These are phyloP conservation scores for Pyrenochaeta sp. DNA, from an alignment of 2,329 filamentous ascomycete genomes.

Conservation along the genomic window DNA sequence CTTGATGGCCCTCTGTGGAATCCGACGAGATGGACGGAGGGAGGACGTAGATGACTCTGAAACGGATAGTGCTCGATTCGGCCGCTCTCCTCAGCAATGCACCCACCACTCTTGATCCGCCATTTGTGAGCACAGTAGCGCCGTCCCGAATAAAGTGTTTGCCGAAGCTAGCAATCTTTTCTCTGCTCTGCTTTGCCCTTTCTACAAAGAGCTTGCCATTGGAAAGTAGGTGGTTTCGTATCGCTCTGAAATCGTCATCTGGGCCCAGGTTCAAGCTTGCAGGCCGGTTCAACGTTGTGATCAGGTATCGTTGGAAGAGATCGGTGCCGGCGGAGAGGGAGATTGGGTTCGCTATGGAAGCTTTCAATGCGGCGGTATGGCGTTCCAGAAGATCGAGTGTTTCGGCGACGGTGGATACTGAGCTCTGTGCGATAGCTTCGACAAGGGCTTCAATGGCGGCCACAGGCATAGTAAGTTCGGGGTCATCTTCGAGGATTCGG, in stretches of 20 bases:
- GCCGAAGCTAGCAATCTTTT: conserved; percentile 82
- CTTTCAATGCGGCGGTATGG: conserved; percentile 80
- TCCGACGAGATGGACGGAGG: conserved; percentile 47
- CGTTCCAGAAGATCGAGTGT: conserved; percentile 85
- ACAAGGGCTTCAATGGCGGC: conserved; percentile 94
- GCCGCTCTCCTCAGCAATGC: conserved; percentile 78
- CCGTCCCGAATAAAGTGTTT: conserved; percentile 81
- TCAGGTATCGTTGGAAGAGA: conserved; percentile 93
- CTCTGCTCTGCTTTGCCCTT: conserved; percentile 83
- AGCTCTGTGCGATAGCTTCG: conserved; percentile 79
- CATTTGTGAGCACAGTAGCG: conserved; percentile 86
- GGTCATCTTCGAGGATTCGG: conserved; percentile 71
- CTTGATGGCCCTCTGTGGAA: conserved; percentile 68
- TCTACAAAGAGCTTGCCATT: conserved; percentile 89
- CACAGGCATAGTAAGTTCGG: conserved; percentile 92
- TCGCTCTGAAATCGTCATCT: conserved; percentile 78
- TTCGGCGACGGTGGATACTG: conserved; percentile 89
- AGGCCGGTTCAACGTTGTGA: conserved; percentile 71
- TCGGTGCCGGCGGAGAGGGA: conserved; percentile 93
- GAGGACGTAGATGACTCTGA: conserved; percentile 79
- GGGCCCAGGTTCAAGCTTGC: conserved; percentile 54
- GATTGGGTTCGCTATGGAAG: conserved; percentile 84
- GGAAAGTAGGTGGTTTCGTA: conserved; percentile 81
- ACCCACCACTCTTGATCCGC: conserved; percentile 84
- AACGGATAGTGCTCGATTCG: conserved; percentile 71